phyloP scores from a whole-genome alignment of 805 yeast species.

The Candida chilensis region DNA sequence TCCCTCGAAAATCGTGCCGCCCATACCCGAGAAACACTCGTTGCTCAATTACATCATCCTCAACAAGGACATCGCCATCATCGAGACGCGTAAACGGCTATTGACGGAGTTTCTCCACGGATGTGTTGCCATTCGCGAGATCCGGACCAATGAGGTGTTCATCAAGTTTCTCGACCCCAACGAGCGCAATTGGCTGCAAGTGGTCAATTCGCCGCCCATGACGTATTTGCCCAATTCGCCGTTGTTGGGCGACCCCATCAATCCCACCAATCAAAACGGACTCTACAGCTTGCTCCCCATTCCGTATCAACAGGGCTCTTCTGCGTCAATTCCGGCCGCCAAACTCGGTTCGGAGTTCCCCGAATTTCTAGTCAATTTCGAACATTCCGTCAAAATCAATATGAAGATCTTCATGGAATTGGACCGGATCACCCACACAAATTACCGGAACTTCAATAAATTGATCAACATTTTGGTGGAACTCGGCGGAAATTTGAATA shows the following conservation, averaged over 20 bases:
- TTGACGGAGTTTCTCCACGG: constrained; percentile 33
- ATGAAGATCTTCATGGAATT: constrained; percentile 21
- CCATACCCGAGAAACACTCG: constrained; percentile 38
- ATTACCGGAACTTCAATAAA: constrained; percentile 27
- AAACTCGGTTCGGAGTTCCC: constrained; percentile 14
- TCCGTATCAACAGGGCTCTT: constrained; percentile 5
- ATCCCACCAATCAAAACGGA: constrained; percentile 46
- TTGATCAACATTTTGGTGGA: constrained; percentile 33
- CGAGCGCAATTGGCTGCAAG: constrained; percentile 41
- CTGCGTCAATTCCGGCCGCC: not conserved
- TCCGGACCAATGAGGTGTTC: constrained; percentile 26
- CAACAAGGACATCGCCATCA: constrained; percentile 22
- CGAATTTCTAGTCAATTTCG: constrained; percentile 18
- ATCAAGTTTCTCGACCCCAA: constrained; percentile 42
- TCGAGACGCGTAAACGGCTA: constrained; percentile 39
- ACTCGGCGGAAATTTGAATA: constrained; percentile 48
- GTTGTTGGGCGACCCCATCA: constrained; percentile 37
- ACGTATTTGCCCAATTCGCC: constrained; percentile 36
- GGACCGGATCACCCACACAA: constrained; percentile 24
- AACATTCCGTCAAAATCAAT: constrained; percentile 19
- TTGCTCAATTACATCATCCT: constrained; percentile 28
- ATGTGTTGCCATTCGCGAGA: constrained; percentile 19
- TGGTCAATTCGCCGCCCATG: constrained; percentile 38
- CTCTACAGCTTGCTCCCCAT: constrained; percentile 38
- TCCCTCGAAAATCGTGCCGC: constrained; percentile 30